phyloP scores from a whole-genome alignment of 345 rosid species.

The Arabidopsis suecica region DNA sequence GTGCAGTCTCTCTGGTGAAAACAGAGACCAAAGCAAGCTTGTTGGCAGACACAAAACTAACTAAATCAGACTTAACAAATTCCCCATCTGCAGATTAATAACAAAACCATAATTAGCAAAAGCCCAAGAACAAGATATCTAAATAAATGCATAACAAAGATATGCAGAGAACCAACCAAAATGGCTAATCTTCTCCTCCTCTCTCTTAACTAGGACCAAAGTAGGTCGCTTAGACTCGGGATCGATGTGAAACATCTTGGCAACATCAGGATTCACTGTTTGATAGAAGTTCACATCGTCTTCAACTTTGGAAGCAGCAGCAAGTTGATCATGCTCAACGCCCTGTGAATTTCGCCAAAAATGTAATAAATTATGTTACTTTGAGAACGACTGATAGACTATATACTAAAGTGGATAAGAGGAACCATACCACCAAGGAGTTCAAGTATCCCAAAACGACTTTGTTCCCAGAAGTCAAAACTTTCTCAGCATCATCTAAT shows the following conservation, averaged over 20 bases:
- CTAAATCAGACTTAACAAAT: constrained; percentile 74
- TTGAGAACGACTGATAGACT: constrained; percentile 13
- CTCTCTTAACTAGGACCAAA: constrained; percentile 77
- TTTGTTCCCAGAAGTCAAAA: constrained; percentile 77
- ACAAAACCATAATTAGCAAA: constrained; percentile 23
- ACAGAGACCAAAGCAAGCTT: constrained; percentile 87
- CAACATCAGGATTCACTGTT: constrained; percentile 85
- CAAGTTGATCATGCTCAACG: constrained; percentile 75
- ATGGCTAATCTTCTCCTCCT: constrained; percentile 79
- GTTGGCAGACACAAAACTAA: constrained; percentile 73
- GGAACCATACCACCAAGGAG: constrained; percentile 78
- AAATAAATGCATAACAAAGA: neutral
- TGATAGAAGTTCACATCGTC: constrained; percentile 93
- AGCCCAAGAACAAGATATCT: constrained; percentile 20
- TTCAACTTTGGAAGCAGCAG: constrained; percentile 88
- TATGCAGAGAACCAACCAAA: constrained; percentile 66
- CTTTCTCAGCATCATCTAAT: constrained; percentile 80
- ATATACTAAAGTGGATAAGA: neutral
- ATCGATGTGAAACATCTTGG: constrained; percentile 89
- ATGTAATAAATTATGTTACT: neutral
- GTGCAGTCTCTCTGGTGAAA: constrained; percentile 82
- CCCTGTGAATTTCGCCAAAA: constrained; percentile 54
- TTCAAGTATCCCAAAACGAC: constrained; percentile 85
- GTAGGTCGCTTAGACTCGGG: constrained; percentile 80
- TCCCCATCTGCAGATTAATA: constrained; percentile 70